Percentiles rank a stretch among this genome's conserved stretches.
phyloP scores from a whole-genome alignment of 2,329 filamentous ascomycete species.

The Colletotrichum siamense region DNA sequence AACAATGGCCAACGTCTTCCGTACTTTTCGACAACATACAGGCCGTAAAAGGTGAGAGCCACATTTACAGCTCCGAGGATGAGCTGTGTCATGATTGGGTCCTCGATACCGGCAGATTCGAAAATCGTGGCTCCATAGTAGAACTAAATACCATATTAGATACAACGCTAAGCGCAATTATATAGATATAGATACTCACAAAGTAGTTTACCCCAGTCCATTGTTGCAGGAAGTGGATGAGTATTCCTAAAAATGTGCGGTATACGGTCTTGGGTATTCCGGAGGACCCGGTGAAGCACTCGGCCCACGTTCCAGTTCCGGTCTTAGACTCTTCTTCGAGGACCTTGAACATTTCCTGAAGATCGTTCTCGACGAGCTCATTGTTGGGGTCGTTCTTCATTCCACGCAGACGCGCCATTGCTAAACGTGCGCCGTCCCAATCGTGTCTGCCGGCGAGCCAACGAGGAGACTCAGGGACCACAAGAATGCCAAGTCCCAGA shows the following conservation, averaged over 20 bases:
- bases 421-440: constrained; percentile 53
- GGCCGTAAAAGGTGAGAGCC: constrained; percentile 67
- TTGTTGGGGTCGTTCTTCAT: constrained; percentile 51
- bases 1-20: constrained; percentile 74
- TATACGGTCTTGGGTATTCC: constrained; percentile 64
- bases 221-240: constrained; percentile 71
- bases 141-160: constrained; percentile 33
- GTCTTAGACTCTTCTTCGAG: constrained; percentile 49
- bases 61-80: constrained; percentile 75
- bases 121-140: constrained; percentile 75
- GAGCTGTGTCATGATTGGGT: constrained; percentile 71
- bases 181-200: not conserved
- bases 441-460: constrained; percentile 56
- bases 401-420: constrained; percentile 59
- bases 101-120: constrained; percentile 66
- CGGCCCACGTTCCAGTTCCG: constrained; percentile 57
- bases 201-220: constrained; percentile 54
- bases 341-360: constrained; percentile 55
- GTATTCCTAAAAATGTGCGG: constrained; percentile 67
- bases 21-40: constrained; percentile 72
- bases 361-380: constrained; percentile 54
- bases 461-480: constrained; percentile 62
- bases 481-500: constrained; percentile 57
- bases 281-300: constrained; percentile 64
- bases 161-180: fast-evolving